Conservation (phyloP, 306 rosid species). For the Cicer arietinum region DNA sequence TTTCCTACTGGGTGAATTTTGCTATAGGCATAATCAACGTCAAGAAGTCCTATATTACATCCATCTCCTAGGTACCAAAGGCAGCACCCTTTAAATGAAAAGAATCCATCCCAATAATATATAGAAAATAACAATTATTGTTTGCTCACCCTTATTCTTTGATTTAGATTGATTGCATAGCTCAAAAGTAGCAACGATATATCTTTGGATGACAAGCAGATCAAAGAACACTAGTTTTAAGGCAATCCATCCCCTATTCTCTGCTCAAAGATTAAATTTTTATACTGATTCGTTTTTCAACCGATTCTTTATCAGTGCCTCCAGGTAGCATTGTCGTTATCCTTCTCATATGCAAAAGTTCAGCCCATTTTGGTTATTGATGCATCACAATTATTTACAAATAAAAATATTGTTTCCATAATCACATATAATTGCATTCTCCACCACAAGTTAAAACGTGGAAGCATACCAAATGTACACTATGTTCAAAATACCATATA, state of each 20-base stretch:
- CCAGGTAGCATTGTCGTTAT: slow-evolving; percentile 4
- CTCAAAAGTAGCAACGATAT: neutral
- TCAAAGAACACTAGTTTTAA: too few species aligned
- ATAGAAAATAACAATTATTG: slow-evolving; percentile 10
- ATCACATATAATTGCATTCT: slow-evolving; percentile 17
- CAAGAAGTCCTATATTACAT: neutral
- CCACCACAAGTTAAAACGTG: slow-evolving; percentile 5
- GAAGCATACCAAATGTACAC: slow-evolving; percentile 34
- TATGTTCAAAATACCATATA: slow-evolving; percentile 30
- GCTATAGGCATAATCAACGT: neutral
- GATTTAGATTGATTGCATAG: neutral
- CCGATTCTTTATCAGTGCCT: neutral
- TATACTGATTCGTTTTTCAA: neutral
- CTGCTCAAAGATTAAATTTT: slow-evolving; percentile 11
- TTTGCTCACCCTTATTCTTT: neutral
- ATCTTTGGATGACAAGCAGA: neutral
- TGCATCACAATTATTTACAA: slow-evolving; percentile 15
- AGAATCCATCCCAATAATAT: neutral
- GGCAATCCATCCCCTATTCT: neutral
- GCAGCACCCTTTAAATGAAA: slow-evolving; percentile 15
- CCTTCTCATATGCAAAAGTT: slow-evolving; percentile 16
- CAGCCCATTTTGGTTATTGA: slow-evolving; percentile 14
- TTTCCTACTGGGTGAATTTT: neutral
- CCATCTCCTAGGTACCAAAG: slow-evolving; percentile 11
- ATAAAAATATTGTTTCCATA: neutral